These are phyloP conservation scores for Agrocybe chaxingu DNA, from an alignment of 768 basidiomycete species.

Conservation along the genomic window DNA sequence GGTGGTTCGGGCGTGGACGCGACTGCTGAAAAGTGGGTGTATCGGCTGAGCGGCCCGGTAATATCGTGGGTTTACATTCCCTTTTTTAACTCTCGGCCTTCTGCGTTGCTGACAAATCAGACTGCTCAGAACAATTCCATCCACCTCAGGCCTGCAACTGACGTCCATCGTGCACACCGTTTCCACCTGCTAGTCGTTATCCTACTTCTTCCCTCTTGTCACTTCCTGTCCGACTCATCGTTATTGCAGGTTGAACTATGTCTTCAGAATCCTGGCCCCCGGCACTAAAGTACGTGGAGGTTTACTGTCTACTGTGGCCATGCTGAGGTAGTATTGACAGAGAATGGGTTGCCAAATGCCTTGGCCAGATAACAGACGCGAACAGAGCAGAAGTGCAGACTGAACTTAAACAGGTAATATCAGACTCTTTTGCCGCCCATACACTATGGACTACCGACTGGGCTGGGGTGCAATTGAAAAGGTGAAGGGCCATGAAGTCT, in stretches of 20 bases:
- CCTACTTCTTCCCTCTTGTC: background rate
- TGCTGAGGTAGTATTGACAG: slow-evolving; percentile 39
- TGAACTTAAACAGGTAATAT: slow-evolving; percentile 96
- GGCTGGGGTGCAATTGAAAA: slow-evolving; percentile 82
- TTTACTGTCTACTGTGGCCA: slow-evolving; percentile 1
- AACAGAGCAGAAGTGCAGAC: slow-evolving; percentile 88
- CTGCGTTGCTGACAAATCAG: background rate
- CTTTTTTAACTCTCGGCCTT: too few species aligned
- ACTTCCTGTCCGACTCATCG: too few species aligned
- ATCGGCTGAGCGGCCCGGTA: too few species aligned
- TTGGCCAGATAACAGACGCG: slow-evolving; percentile 85
- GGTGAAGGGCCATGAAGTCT: slow-evolving; percentile 43
- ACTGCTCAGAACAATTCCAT: background rate
- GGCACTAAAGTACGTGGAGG: slow-evolving; percentile 59
- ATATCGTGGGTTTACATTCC: too few species aligned
- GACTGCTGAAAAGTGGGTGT: too few species aligned
- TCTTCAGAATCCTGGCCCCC: slow-evolving; percentile 81
- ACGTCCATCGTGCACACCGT: background rate
- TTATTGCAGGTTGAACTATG: slow-evolving; percentile 34
- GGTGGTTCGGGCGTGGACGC: too few species aligned
- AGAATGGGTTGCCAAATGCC: slow-evolving; percentile 92
- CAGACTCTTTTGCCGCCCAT: slow-evolving; percentile 82
- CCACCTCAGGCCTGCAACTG: background rate
- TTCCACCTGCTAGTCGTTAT: background rate
- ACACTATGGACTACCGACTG: slow-evolving; percentile 94